Conservation (phyloP, 177 flowering plant species). For the Telopea speciosissima region DNA sequence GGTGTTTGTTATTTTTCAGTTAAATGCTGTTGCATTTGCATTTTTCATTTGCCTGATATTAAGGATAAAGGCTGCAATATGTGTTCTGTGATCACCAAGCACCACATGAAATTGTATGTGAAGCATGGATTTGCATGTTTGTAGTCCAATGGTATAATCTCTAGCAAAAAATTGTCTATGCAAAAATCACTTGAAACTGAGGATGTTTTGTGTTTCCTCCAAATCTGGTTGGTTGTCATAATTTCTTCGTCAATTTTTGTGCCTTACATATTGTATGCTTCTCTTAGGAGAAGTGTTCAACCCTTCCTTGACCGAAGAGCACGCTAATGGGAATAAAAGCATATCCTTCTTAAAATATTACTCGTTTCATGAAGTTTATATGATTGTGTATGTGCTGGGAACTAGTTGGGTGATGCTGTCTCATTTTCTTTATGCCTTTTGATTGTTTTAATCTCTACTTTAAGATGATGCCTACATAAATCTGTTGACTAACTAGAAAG, state of each 20-base stretch:
- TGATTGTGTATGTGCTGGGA: not conserved
- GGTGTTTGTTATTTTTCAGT: not conserved
- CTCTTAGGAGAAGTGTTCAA: not conserved
- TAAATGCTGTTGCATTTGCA: too few relatives aligned
- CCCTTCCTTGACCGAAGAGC: not conserved
- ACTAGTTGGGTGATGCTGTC: not conserved
- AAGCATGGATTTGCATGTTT: not conserved
- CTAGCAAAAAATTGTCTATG: not conserved
- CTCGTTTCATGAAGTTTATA: not conserved
- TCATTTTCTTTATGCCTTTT: not conserved
- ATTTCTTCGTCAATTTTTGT: not conserved
- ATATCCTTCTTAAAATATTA: not conserved
- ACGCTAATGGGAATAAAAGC: not conserved
- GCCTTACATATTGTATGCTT: not conserved
- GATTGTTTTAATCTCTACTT: not conserved
- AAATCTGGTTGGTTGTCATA: not conserved
- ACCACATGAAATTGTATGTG: not conserved
- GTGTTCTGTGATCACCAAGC: not conserved
- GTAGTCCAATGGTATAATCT: not conserved
- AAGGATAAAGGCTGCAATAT: too few relatives aligned
- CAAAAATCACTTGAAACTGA: not conserved
- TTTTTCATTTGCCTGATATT: too few relatives aligned
- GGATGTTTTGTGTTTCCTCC: not conserved
- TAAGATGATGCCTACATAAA: not conserved
- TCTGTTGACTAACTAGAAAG: conserved; percentile 2